Evolutionary conservation across 1,139 yeast genomes (phyloP), one percentile per base, ranked within the genome.

Genomic region (Debaryomycetaceae sp.): DNA sequence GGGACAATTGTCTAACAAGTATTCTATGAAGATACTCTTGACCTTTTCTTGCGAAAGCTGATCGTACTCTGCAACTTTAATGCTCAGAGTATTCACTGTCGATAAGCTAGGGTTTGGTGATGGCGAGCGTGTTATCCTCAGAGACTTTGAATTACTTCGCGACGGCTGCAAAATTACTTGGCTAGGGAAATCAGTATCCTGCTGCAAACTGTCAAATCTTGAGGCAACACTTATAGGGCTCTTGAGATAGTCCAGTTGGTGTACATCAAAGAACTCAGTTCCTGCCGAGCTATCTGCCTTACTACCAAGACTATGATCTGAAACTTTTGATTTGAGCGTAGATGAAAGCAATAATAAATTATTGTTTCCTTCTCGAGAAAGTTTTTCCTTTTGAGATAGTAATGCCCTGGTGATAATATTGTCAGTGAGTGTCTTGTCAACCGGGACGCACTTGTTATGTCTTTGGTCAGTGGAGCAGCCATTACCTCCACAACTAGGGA

Each of bases 11-110:
- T 52, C 53, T 11, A 70, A 40, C 34, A 71, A 49, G 31, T 55
- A 52, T 41, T 56, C 53, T 15, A 71, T 54, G 37, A 70, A 60
- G 5, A 49, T 41, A 37, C 65, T 59, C 41, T 63, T 63, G 28
- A 70, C 44, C 4, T 45, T 45, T 14, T 62, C 65, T 7, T 55
- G 45, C 6, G 65, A 45, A 3, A 54, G 33, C 11, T 49, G 45
- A 26, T 49, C 49, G 38, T 63, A 53, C n/a, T 45, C 42, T 15
- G 42, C 33, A 4, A 55, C 47, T 22, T 52, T 49, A 7, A 55
- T 45, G 0, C 59, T 39, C 6, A 49, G 52, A 6, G 53, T 52
- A 31, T 48, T 47, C 14, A 48, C 41, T 1, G 59, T 55, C 5
- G 55, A 46, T 6, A 51, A 42, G 15, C 59, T 54, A 9, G 53